Evolutionary conservation across 495 filamentous ascomycete species (phyloP), one percentile per base, ranked within the genome.

Genomic region (Hypomontagnella submonticulosa): DNA sequence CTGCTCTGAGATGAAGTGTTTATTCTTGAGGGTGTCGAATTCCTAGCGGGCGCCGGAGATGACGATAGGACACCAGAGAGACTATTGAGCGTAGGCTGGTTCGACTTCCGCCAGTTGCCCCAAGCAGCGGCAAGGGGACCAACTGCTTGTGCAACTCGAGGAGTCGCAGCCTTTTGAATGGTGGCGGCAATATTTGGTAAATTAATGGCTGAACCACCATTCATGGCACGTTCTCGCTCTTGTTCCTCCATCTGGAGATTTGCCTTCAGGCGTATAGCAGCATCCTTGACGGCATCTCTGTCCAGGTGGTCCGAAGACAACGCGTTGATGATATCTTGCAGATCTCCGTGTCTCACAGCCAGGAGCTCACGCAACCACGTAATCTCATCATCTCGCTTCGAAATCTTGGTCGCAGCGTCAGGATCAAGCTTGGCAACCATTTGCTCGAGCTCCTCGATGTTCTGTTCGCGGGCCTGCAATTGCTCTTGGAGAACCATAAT

Each of bases 231-330:
- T 70, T 98, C 96, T 15, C 89, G 90, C 73, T 96, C 95, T 71
- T 97, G 92, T 74, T 91, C 91, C 70, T 98, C 93, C 95, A 99
- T 99, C 74, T 98, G 91, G 13, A 99, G 83, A 69, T 95, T 97
- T 15, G 96, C 90, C 71, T 91, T 92, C 57, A 99, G 85, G 6
- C 95, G 88, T 66, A 97, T 97, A 32, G 93, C 92, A 8, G 92
- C 91, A 73, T 98, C 93, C 61, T 89, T 89, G 55, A 97, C 89
- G 12, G 84, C 83, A 60, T 90, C 84, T 33, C 84, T 82, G 77
- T 97, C 88, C 73, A 90, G 92, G 36, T 82, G 78, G 1, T 92
- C 90, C 52, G 87, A 78, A 7, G 88, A 87, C 30, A 98, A 82
- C 10, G 88, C 89, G 52, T 85, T 82, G 74, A 97, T 92, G 53